Evolutionary conservation across 2,329 filamentous ascomycete species (phyloP).

Genomic region (Colletotrichum liriopes): DNA sequence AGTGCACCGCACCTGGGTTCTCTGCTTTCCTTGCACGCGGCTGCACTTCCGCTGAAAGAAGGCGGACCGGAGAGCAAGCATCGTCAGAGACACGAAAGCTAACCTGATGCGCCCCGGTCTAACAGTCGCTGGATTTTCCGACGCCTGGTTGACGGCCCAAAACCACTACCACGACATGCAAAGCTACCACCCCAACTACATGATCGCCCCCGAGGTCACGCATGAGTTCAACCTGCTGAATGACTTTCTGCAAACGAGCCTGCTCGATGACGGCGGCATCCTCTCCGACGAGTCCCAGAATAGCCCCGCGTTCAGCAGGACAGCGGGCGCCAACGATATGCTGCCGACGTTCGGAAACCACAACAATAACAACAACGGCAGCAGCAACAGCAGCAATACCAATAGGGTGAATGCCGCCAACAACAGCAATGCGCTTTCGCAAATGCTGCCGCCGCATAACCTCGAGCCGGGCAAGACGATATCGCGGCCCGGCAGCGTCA

Average conservation of each 20-base stretch:
- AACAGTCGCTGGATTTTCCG: conserved; percentile 83
- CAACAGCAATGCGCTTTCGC: conserved; percentile 45
- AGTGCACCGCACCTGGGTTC: conserved; percentile 22
- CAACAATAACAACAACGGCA: conserved; percentile 41
- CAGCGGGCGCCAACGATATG: conserved; percentile 63
- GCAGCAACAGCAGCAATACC: conserved; percentile 42
- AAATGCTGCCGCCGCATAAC: conserved; percentile 65
- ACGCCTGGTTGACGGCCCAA: conserved; percentile 85
- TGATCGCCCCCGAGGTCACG: conserved; percentile 92
- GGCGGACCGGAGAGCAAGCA: not conserved
- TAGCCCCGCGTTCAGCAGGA: conserved; percentile 58
- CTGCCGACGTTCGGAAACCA: conserved; percentile 65
- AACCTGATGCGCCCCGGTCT: conserved; percentile 15
- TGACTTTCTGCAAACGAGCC: conserved; percentile 93
- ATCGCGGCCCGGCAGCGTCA: conserved; percentile 72
- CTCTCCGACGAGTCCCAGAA: conserved; percentile 78
- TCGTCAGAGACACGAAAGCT: conserved; percentile 12
- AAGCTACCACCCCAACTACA: conserved; percentile 92
- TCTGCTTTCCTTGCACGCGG: conserved; percentile 32
- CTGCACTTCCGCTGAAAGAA: conserved; percentile 32
- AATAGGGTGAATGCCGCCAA: conserved; percentile 44
- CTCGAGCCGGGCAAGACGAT: conserved; percentile 68
- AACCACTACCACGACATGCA: conserved; percentile 96
- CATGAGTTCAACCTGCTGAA: conserved; percentile 98
- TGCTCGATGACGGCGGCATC: conserved; percentile 86